phyloP scores from a whole-genome alignment of 2,329 filamentous ascomycete genomes.

The Tolypocladium tropicale region DNA sequence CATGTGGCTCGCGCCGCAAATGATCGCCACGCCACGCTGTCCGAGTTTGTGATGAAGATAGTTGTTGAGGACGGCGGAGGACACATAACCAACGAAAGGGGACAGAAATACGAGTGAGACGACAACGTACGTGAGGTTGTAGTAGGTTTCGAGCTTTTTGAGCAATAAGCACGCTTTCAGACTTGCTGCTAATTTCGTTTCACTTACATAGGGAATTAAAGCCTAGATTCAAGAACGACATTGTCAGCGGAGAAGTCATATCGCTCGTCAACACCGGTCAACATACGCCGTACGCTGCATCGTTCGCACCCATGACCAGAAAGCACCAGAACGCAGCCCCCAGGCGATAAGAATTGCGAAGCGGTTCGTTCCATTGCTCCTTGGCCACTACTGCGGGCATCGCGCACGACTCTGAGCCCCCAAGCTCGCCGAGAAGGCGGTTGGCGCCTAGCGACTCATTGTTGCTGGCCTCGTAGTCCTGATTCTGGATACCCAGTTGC shows the following conservation, averaged over 20 bases:
- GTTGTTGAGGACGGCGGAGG: constrained; percentile 53
- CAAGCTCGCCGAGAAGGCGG: neutral
- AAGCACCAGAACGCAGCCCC: constrained; percentile 47
- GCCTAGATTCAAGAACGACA: constrained; percentile 19
- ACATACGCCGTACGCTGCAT: constrained; percentile 47
- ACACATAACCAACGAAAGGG: constrained; percentile 53
- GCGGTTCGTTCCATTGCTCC: constrained; percentile 40
- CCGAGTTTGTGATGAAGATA: constrained; percentile 16
- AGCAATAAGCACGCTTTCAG: too few relatives aligned
- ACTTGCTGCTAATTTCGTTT: too few relatives aligned
- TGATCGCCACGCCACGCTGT: constrained; percentile 53
- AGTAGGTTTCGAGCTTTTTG: constrained; percentile 34
- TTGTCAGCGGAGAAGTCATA: constrained; percentile 6
- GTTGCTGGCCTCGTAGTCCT: neutral
- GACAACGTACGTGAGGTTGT: constrained; percentile 48
- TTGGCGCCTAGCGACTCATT: neutral
- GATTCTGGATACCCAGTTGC: neutral
- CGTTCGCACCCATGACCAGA: constrained; percentile 46
- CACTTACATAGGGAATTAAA: constrained; percentile 39
- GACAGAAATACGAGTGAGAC: constrained; percentile 58
- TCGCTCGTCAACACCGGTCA: neutral
- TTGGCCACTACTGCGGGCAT: neutral
- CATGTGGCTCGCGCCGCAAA: constrained; percentile 53
- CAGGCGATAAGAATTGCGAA: constrained; percentile 35
- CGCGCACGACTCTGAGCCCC: neutral